A percentile compares a stretch with the other conserved stretches of the same genome.
These are phyloP conservation scores for Kazachstania sp. DNA, from an alignment of 1,139 yeast species.

Conservation along the genomic window DNA sequence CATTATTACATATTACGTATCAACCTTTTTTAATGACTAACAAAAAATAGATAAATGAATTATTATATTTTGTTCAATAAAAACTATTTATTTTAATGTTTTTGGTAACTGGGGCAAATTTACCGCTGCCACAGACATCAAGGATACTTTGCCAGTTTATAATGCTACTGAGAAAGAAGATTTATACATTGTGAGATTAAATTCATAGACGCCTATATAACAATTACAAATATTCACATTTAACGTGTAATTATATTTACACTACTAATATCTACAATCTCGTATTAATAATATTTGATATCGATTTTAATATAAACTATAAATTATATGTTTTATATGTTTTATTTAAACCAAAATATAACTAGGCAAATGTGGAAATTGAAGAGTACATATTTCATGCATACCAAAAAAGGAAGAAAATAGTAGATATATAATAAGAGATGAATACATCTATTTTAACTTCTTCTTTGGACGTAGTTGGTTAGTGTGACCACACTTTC, in stretches of 20 bases:
- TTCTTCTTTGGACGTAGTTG: constrained; percentile 99
- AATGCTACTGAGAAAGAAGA: too few species aligned
- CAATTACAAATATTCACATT: too few species aligned
- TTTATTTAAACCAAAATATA: constrained; percentile 1
- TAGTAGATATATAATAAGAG: neutral
- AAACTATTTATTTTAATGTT: neutral
- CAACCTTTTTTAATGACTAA: neutral
- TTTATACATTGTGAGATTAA: too few species aligned
- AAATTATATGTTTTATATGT: neutral
- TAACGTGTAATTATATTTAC: too few species aligned
- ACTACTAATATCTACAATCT: too few species aligned
- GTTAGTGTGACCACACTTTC: constrained; percentile 99
- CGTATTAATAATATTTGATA: neutral
- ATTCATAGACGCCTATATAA: too few species aligned
- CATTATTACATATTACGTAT: neutral
- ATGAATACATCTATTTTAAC: constrained; percentile 68
- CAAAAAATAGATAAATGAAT: neutral
- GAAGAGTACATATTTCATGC: neutral
- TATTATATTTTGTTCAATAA: neutral
- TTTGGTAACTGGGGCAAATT: too few species aligned
- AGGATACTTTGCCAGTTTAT: too few species aligned
- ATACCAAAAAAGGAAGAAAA: neutral
- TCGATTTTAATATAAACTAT: neutral
- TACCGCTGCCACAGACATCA: too few species aligned
- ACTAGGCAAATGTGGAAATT: neutral